Evolutionary conservation across 2,329 filamentous ascomycete species (phyloP).

Genomic region (Emericellopsis cladophorae): DNA sequence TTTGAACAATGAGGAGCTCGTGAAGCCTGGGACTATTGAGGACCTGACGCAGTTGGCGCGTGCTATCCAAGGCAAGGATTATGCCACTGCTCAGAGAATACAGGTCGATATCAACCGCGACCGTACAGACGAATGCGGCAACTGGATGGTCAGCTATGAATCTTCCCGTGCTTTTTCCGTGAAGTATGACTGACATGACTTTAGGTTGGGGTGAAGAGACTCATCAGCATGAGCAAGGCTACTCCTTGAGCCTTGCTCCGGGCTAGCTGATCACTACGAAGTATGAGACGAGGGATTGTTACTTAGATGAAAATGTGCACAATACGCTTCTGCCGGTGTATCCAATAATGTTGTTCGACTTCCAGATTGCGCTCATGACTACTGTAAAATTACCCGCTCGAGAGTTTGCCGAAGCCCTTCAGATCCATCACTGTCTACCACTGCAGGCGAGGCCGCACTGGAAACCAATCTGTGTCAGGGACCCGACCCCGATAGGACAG

Average conservation of each 20-base stretch:
- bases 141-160: conserved; percentile 64
- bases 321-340: too few species aligned
- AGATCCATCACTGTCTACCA: too few species aligned
- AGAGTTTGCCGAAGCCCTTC: too few species aligned
- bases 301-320: too few species aligned
- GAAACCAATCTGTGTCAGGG: too few species aligned
- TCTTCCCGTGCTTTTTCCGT: neutral
- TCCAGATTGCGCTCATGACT: too few species aligned
- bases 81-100: conserved; percentile 51
- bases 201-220: conserved; percentile 58
- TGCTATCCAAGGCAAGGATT: conserved; percentile 57
- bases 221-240: conserved; percentile 69
- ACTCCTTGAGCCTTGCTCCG: conserved; percentile 36
- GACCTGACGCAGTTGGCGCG: conserved; percentile 52
- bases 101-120: conserved; percentile 67
- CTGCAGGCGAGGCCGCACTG: too few species aligned
- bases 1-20: conserved; percentile 85
- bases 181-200: conserved; percentile 22
- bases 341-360: too few species aligned
- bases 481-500: too few species aligned
- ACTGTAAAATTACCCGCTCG: too few species aligned
- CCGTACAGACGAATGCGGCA: conserved; percentile 68
- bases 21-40: conserved; percentile 66
- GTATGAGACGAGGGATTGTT: too few species aligned
- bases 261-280: too few species aligned